Evolutionary conservation across 1,284 basidiomycete genomes (phyloP).

Genomic region (Sparassis latifolia): DNA sequence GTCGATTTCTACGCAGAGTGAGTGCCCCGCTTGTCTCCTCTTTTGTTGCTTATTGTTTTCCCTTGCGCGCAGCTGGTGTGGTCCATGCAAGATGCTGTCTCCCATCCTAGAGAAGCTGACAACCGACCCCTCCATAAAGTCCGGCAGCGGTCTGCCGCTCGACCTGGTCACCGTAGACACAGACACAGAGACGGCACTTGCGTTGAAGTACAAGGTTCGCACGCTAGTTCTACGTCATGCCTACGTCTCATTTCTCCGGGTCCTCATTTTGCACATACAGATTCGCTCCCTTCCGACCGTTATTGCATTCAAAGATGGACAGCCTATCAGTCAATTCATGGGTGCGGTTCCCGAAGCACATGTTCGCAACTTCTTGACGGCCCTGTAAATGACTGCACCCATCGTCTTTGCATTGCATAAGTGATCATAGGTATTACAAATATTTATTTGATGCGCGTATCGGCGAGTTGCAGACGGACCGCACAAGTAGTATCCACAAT

Average conservation of each 20-base stretch:
- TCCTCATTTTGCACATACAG: constrained; percentile 27
- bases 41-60: background rate
- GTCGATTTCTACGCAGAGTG: constrained; percentile 78
- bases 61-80: constrained; percentile 54
- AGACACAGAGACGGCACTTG: constrained; percentile 47
- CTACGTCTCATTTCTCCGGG: background rate
- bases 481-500: too few species aligned
- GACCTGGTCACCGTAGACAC: constrained; percentile 68
- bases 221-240: constrained; percentile 11
- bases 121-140: constrained; percentile 33
- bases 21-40: constrained; percentile 16
- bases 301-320: constrained; percentile 59
- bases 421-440: background rate
- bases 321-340: constrained; percentile 47
- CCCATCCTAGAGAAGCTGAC: constrained; percentile 56
- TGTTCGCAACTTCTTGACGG: constrained; percentile 44
- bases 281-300: constrained; percentile 66
- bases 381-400: constrained; percentile 21
- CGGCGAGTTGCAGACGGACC: too few species aligned
- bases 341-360: constrained; percentile 49
- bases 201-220: constrained; percentile 40
- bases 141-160: constrained; percentile 48
- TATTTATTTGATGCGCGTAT: too few species aligned
- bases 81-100: constrained; percentile 62
- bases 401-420: background rate